Evolutionary conservation across 192 early-diverging fungal species (phyloP).

Genomic region (Backusella macrospora): DNA sequence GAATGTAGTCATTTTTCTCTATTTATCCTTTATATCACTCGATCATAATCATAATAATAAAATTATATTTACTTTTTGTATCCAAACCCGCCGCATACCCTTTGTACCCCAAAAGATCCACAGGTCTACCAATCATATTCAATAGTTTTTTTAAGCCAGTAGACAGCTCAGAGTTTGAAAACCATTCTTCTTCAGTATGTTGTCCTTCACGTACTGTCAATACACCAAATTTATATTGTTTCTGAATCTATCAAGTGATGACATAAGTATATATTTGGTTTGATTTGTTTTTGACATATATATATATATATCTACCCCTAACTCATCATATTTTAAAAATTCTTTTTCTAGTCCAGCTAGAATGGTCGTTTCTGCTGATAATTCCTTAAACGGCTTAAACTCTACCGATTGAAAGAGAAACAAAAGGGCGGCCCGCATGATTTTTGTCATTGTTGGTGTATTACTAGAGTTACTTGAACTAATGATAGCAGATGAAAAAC

Average conservation of each 20-base stretch:
- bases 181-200: slow-evolving; percentile 75
- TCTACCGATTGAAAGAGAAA: slow-evolving; percentile 26
- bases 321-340: slow-evolving; percentile 74
- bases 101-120: slow-evolving; percentile 72
- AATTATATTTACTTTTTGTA: slow-evolving; percentile 56
- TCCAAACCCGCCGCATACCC: slow-evolving; percentile 80
- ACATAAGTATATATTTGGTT: not conserved
- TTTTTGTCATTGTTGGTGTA: not conserved
- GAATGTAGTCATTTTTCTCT: not conserved
- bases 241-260: slow-evolving; percentile 25
- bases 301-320: slow-evolving; percentile 48
- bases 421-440: slow-evolving; percentile 31
- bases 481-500: slow-evolving; percentile 12
- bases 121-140: slow-evolving; percentile 66
- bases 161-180: slow-evolving; percentile 62
- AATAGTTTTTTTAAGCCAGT: slow-evolving; percentile 62
- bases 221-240: slow-evolving; percentile 80
- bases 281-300: not conserved
- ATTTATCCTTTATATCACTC: not conserved
- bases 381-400: slow-evolving; percentile 55
- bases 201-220: slow-evolving; percentile 66
- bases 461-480: not conserved
- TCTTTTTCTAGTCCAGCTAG: slow-evolving; percentile 64
- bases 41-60: no score
- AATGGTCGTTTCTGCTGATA: slow-evolving; percentile 57